Percentiles rank a stretch among this genome's conserved stretches.
Conservation (phyloP, 208 protist species). For the Crithidia mellificae region DNA sequence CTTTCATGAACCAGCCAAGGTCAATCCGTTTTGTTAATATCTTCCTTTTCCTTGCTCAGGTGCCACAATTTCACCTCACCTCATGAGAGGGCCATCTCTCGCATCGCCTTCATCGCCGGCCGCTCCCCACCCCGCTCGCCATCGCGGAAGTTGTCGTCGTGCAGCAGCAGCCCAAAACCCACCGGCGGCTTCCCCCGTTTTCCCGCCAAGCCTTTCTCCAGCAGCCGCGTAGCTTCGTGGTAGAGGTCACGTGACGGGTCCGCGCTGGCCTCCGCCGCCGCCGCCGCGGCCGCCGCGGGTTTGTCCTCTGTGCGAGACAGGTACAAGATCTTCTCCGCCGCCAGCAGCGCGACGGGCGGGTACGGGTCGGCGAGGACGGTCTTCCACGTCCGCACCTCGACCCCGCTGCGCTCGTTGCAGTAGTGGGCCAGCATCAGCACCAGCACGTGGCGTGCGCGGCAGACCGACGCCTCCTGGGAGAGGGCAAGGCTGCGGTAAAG, state of each 20-base stretch:
- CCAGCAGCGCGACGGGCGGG: constrained; percentile 59
- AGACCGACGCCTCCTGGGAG: constrained; percentile 50
- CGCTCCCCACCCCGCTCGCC: constrained; percentile 9
- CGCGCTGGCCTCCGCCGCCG: constrained; percentile 10
- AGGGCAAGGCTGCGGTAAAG: constrained; percentile 57
- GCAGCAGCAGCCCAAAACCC: constrained; percentile 11
- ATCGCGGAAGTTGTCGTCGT: constrained; percentile 18
- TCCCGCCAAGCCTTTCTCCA: constrained; percentile 20
- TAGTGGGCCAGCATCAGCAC: constrained; percentile 34
- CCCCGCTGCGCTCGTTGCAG: constrained; percentile 26
- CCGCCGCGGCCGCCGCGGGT: not conserved
- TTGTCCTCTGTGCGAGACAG: constrained; percentile 31
- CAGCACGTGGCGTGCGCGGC: constrained; percentile 64
- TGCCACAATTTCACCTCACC: no score
- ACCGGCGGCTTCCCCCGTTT: constrained; percentile 16
- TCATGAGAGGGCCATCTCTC: constrained; percentile 18
- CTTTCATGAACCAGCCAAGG: no score
- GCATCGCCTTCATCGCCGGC: constrained; percentile 15
- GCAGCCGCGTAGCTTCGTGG: constrained; percentile 21
- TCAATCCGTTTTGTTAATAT: no score
- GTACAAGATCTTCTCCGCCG: constrained; percentile 49
- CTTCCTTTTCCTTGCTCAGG: no score
- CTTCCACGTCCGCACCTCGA: constrained; percentile 46
- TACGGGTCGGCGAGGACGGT: constrained; percentile 63
- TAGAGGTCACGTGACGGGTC: constrained; percentile 22